Base-by-base conservation (phyloP, 768 basidiomycete genomes). In the Peribolospora baueri region DNA sequence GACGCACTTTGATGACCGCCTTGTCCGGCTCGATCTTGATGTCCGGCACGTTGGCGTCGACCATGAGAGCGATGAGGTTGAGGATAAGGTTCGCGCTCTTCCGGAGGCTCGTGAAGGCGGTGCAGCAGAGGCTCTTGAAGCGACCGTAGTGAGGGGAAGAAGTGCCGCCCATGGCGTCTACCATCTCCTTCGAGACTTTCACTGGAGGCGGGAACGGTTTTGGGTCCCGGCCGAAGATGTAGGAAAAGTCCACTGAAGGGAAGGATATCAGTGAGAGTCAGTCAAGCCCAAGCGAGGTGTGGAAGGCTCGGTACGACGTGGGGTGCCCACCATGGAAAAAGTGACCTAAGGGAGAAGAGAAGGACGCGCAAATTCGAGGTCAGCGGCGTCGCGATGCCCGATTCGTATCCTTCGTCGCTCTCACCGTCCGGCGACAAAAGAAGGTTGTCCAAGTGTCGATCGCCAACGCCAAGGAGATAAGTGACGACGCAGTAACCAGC, bases 151-250 rank as follows among this genome's bases (percentile, higher is more conserved):
- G 91, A n/a, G 82, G 76, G 5, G 88, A 91, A 63, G 83, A 78
- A 1, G 84, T 80, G 8, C 93, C 91, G n/a, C 93, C 93, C 88
- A 98, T 91, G 8, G 84, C 91, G 65, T 98, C 93, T 0, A 97
- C 86, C 93, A 97, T 98, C 65, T 97, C 93, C 64, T 91, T 90
- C 69, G 90, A 95, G 46, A 98, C 84, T 66, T 98, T 98, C 60
- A 97, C 90, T 9, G 88, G 84, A 5, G 93, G 93, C 2, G 93
- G 90, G 65, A 90, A 91, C 0, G 88, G 86, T 64, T 98, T 97
- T 0, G 93, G 93, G 65, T 97, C 93, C 3, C 88, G 80, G 3
- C 93, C 93, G 10, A 97, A 75, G 62, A 97, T 97, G 68, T 95
- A 98, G 2, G 93, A 91, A 64, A 97, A 98, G 65, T 97, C 93